Percentiles rank a stretch among this genome's conserved stretches.
Conservation (phyloP, 345 rosid genomes). For the Arabis alpina region DNA sequence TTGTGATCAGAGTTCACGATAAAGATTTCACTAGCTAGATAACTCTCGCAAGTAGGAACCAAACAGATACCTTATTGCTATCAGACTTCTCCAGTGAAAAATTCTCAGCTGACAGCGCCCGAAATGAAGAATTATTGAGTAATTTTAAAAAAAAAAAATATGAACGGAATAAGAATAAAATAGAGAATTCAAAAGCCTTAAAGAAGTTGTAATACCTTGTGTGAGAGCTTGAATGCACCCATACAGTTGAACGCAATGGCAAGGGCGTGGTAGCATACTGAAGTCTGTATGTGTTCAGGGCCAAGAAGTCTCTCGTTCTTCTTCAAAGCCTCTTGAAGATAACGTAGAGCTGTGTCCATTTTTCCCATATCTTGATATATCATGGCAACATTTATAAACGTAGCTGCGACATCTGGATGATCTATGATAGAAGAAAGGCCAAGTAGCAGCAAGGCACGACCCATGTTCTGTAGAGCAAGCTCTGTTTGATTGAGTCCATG, state of each 20-base stretch:
- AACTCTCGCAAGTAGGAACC: constrained; percentile 21
- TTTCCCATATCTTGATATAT: constrained; percentile 99
- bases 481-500: constrained; percentile 95
- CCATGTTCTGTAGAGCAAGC: constrained; percentile 96
- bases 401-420: constrained; percentile 99
- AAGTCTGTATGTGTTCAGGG: constrained; percentile 94
- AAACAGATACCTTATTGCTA: constrained; percentile 67
- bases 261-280: constrained; percentile 98
- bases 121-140: too few relatives aligned
- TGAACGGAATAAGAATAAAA: too few relatives aligned
- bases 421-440: constrained; percentile 94
- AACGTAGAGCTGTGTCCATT: constrained; percentile 96
- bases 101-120: too few relatives aligned
- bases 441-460: constrained; percentile 84
- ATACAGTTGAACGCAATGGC: constrained; percentile 97
- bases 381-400: constrained; percentile 98
- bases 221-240: constrained; percentile 96
- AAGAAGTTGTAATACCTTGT: constrained; percentile 59
- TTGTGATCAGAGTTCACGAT: too few relatives aligned
- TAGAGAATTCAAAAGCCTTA: constrained; percentile 17
- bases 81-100: too few relatives aligned
- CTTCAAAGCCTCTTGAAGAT: constrained; percentile 97
- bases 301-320: constrained; percentile 97
- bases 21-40: constrained; percentile 15
- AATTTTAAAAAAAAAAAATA: too few relatives aligned